A percentile compares a stretch with the other conserved stretches of the same genome.
phyloP scores from a whole-genome alignment of 2,329 filamentous ascomycete species.

The Aureobasidium mangrovei region DNA sequence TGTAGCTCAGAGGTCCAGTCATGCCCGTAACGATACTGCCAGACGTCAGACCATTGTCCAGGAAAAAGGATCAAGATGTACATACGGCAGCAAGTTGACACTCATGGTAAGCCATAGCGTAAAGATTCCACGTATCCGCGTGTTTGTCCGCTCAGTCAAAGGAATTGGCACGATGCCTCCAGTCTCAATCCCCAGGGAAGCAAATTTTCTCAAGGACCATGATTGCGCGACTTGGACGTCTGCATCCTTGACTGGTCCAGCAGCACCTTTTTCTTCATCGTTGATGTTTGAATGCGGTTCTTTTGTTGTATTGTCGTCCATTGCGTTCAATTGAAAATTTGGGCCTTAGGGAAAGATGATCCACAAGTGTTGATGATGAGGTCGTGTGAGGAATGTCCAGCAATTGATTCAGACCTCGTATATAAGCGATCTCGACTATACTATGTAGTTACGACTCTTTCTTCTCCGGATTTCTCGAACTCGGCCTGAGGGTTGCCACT shows the following conservation, averaged over 20 bases:
- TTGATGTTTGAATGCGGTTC: not conserved
- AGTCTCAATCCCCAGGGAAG: slow-evolving; percentile 8
- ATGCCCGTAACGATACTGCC: slow-evolving; percentile 53
- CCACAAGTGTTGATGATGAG: not conserved
- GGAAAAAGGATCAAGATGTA: not conserved
- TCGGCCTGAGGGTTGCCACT: slow-evolving; percentile 3
- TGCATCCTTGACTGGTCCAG: not conserved
- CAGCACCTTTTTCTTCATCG: slow-evolving; percentile 8
- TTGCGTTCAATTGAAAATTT: not conserved
- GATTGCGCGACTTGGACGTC: slow-evolving; percentile 4
- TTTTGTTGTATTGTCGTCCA: not conserved
- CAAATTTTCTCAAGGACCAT: slow-evolving; percentile 7
- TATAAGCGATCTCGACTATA: slow-evolving; percentile 5
- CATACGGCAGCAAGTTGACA: slow-evolving; percentile 50
- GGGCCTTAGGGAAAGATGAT: not conserved
- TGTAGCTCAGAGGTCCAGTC: slow-evolving; percentile 48
- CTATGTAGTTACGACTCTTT: slow-evolving; percentile 6
- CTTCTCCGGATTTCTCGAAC: slow-evolving; percentile 5
- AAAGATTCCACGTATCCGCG: slow-evolving; percentile 48
- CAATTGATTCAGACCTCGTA: not conserved
- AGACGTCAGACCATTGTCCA: not conserved
- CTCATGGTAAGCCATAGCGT: slow-evolving; percentile 53
- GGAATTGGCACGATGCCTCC: slow-evolving; percentile 49
- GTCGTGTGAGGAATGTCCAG: not conserved
- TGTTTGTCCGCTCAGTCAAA: slow-evolving; percentile 45